Base-by-base conservation (phyloP, 805 yeast species). In the Candida maris region DNA sequence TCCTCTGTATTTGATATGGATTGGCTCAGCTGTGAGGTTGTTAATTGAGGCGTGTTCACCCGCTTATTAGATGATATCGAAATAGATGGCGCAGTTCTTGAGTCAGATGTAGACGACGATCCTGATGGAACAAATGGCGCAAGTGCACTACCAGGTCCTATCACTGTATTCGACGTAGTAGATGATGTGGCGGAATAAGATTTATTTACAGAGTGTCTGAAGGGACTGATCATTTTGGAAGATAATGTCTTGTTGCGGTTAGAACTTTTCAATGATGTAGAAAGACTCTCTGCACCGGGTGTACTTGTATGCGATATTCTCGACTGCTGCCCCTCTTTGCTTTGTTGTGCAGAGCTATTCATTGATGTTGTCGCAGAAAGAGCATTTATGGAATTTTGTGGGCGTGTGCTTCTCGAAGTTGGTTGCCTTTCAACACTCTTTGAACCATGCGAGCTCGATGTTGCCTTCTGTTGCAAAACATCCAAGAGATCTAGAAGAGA, bases 401-500 rank as follows among this genome's bases (percentile, higher is more conserved):
- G 32, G 17, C 34, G 20, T 2, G 45, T 39, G 5, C 45, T 33
- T 6, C 41, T 17, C 5, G 48, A 36, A 20, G 29, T 27, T 6
- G 41, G 21, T 14, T 23, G 27, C 20, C 14, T 8, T 5, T 30
- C 12, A 2, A 15, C 18, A 13, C 13, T 20, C 30, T 34, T 39
- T 2, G 44, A 24, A 6, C 27, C 27, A 12, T 25, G 27, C 10
- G 34, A 19, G 14, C 37, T 27, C 23, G 23, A 22, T 19, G 32
- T 37, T 5, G 27, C 24, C n/a, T 34, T 41, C 14, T 46, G 49
- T 19, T 44, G 57, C 25, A 49, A 33, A 6, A 44, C 55, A 26
- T 52, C 58, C 51, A 46, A 42, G 3, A 54, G 15, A 34, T 52
- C 58, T 31, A 52, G 44, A 34, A 52, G 27, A 5, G 53, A 48